These are phyloP conservation scores for Rubus parviflorus DNA, from an alignment of 306 rosid species.

Conservation along the genomic window DNA sequence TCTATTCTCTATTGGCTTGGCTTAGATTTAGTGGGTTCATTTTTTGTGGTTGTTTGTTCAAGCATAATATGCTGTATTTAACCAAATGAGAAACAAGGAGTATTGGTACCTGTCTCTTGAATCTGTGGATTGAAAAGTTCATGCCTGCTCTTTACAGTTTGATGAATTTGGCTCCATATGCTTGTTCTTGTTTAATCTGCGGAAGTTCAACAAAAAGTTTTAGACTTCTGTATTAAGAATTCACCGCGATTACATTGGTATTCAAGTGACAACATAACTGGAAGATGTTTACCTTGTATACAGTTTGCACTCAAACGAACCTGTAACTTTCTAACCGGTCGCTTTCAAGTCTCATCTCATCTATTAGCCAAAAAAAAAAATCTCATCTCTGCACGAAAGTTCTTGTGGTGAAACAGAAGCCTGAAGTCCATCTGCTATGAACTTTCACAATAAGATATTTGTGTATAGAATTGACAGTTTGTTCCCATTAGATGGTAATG, in stretches of 20 bases:
- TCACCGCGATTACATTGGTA: too few relatives aligned
- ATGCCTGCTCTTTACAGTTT: background rate
- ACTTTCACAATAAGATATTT: background rate
- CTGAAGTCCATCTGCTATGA: background rate
- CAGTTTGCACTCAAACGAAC: background rate
- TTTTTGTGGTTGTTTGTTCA: background rate
- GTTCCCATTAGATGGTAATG: background rate
- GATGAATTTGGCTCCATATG: background rate
- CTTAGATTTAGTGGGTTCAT: slow-evolving; percentile 16
- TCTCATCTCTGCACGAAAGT: background rate
- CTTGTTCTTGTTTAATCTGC: background rate
- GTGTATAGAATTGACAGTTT: background rate
- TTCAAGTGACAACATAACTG: background rate
- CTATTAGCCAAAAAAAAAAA: too few relatives aligned
- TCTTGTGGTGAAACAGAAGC: background rate
- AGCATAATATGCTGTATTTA: slow-evolving; percentile 9
- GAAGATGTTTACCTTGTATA: background rate
- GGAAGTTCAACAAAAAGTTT: background rate
- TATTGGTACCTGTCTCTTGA: slow-evolving; percentile 13
- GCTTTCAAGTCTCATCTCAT: too few relatives aligned
- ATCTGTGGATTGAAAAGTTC: background rate
- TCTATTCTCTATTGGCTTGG: slow-evolving; percentile 11
- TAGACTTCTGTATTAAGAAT: background rate
- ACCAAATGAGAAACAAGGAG: background rate
- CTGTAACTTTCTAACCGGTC: background rate